Evolutionary conservation across 345 rosid species (phyloP), one percentile per base, ranked within the genome.

Genomic region (Dipteronia sinensis): DNA sequence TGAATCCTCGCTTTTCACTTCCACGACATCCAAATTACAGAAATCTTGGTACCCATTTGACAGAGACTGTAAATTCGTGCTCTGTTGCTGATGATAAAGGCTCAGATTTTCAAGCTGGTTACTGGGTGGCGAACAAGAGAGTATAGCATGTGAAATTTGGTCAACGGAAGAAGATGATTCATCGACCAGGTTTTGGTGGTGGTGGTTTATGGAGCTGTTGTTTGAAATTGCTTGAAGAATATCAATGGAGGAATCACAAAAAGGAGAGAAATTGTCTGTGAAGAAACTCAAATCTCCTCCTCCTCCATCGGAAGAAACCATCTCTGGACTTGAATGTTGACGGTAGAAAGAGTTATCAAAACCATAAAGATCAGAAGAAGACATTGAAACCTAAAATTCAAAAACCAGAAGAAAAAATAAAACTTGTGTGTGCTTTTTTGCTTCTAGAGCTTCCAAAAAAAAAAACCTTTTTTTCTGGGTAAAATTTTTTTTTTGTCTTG

Each of bases 41-140:
- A 77, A 78, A 69, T 81, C 68, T 17, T 31, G 77, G 19, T 83
- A 79, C 83, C 85, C 88, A 74, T 86, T 78, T 56, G 76, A 69
- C 2, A 78, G 71, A 46, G 75, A 56, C 74, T 66, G 86, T 69
- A 77, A 67, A 5, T 76, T 82, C 12, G 10, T 51, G 77, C 78
- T 62, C 3, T 81, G 55, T 31, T 85, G 89, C 1, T 80, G 55
- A 31, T 85, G 89, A 44, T 80, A 83, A 7, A 91, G 88, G 71
- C 85, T 86, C 75, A 92, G 78, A 67, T 78, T 87, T 74, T 89
- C 91, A 20, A 89, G 89, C 47, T 84, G 90, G 77, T 82, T 82
- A 61, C 87, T 85, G 34, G 97, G 91, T 16, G 95, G 93, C 22
- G 92, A 91, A 65, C 88, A 86, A 69, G 97, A 84, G 78, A 88